Conservation (phyloP, 495 filamentous ascomycete species). For the Talaromyces nanjingensis region DNA sequence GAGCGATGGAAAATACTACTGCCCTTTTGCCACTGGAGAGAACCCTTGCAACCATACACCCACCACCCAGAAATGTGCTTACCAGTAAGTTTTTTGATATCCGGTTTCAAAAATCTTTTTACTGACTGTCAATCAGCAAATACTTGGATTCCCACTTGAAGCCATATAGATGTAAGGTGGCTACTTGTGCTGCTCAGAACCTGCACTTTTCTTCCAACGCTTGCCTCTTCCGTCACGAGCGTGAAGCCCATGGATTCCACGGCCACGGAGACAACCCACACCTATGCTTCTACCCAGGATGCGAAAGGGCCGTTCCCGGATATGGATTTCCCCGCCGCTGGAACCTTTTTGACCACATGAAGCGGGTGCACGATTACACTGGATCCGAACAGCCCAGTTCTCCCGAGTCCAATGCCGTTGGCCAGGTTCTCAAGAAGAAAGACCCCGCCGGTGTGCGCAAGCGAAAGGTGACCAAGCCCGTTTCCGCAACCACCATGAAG, state of each 20-base stretch:
- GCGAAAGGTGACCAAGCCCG: constrained; percentile 28
- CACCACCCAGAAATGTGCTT: constrained; percentile 93
- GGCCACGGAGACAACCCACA: constrained; percentile 88
- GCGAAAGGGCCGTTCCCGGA: constrained; percentile 69
- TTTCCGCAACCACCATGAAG: constrained; percentile 38
- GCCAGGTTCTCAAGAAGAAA: constrained; percentile 31
- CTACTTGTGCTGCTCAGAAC: constrained; percentile 65
- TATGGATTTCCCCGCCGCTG: constrained; percentile 88
- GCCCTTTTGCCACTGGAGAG: constrained; percentile 68
- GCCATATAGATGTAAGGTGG: constrained; percentile 84
- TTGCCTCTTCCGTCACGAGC: constrained; percentile 88
- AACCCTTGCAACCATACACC: constrained; percentile 74
- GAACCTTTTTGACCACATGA: constrained; percentile 94
- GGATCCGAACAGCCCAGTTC: constrained; percentile 39
- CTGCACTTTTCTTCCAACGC: constrained; percentile 82
- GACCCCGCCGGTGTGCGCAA: constrained; percentile 31
- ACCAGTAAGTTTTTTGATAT: constrained; percentile 60
- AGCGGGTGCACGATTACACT: constrained; percentile 79
- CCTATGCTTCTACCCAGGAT: constrained; percentile 75
- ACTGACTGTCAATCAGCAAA: constrained; percentile 59
- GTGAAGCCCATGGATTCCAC: constrained; percentile 91
- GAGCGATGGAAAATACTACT: constrained; percentile 79
- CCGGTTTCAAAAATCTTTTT: neutral
- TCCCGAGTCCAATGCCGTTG: constrained; percentile 32
- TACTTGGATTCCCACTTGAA: constrained; percentile 91